Conservation (phyloP, 331 rosid species). For the Arachis monticola region DNA sequence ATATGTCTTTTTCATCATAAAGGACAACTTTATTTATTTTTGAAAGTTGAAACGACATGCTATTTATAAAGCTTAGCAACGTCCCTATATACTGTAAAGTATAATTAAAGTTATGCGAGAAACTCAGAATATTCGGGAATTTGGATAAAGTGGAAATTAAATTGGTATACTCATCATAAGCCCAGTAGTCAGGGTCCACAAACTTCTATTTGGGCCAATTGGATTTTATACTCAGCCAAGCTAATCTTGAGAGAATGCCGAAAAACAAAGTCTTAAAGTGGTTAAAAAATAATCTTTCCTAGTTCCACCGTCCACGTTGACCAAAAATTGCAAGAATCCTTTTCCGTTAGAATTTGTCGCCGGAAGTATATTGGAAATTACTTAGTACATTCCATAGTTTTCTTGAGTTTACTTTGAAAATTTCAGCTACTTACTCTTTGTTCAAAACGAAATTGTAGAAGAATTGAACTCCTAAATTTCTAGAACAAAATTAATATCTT, state of each 20-base stretch:
- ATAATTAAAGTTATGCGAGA: no score
- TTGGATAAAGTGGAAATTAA: not conserved
- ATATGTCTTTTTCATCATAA: not conserved
- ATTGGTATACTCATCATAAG: not conserved
- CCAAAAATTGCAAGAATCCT: no score
- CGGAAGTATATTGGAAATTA: not conserved
- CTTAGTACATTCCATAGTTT: not conserved
- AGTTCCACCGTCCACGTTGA: no score
- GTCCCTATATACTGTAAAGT: not conserved
- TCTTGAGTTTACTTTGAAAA: not conserved
- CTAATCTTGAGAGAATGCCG: no score
- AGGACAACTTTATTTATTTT: not conserved
- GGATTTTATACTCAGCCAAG: not conserved
- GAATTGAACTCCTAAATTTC: no score
- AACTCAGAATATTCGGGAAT: no score
- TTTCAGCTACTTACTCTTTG: no score
- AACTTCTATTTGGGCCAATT: not conserved
- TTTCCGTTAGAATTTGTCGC: no score
- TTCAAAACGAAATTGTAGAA: no score
- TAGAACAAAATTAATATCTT: no score
- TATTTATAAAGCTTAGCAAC: not conserved
- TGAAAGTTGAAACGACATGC: not conserved
- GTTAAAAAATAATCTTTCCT: no score
- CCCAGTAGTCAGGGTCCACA: not conserved
- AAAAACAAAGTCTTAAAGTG: no score